phyloP scores from a whole-genome alignment of 2,329 filamentous ascomycete species.

The Colletotrichum sp. region DNA sequence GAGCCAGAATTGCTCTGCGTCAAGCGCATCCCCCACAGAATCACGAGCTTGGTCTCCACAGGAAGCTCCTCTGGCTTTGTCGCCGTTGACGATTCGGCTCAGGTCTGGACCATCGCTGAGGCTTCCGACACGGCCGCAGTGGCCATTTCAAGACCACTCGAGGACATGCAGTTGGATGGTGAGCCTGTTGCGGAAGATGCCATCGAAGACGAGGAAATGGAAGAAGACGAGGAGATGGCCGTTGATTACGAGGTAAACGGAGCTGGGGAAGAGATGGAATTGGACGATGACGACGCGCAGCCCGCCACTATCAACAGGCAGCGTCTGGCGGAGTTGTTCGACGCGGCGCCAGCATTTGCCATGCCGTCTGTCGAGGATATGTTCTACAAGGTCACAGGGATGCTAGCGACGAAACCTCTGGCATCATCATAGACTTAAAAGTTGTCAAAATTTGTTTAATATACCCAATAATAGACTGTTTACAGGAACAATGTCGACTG shows the following conservation, averaged over 20 bases:
- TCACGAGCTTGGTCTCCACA: slow-evolving; percentile 71
- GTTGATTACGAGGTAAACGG: slow-evolving; percentile 44
- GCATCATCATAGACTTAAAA: slow-evolving; percentile 25
- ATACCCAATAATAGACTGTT: slow-evolving; percentile 22
- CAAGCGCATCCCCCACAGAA: slow-evolving; percentile 59
- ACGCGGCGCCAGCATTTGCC: slow-evolving; percentile 71
- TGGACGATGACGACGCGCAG: slow-evolving; percentile 56
- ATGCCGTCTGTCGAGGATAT: slow-evolving; percentile 76
- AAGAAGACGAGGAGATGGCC: slow-evolving; percentile 44
- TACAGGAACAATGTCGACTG: background rate
- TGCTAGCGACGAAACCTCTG: slow-evolving; percentile 65
- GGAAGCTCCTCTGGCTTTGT: slow-evolving; percentile 74
- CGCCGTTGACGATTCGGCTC: slow-evolving; percentile 76
- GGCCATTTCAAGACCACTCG: slow-evolving; percentile 59
- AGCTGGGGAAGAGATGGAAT: slow-evolving; percentile 46
- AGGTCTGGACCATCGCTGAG: slow-evolving; percentile 69
- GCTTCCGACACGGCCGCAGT: slow-evolving; percentile 60
- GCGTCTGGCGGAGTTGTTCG: slow-evolving; percentile 73
- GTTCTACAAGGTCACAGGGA: slow-evolving; percentile 73
- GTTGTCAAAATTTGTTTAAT: slow-evolving; percentile 17
- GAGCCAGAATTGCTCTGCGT: slow-evolving; percentile 64
- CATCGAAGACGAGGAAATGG: slow-evolving; percentile 30
- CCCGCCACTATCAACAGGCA: slow-evolving; percentile 70
- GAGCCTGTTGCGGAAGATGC: slow-evolving; percentile 26
- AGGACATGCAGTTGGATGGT: slow-evolving; percentile 53